Conservation (phyloP, 108 stramenopile species). For the Nitzschia inconspicua region DNA sequence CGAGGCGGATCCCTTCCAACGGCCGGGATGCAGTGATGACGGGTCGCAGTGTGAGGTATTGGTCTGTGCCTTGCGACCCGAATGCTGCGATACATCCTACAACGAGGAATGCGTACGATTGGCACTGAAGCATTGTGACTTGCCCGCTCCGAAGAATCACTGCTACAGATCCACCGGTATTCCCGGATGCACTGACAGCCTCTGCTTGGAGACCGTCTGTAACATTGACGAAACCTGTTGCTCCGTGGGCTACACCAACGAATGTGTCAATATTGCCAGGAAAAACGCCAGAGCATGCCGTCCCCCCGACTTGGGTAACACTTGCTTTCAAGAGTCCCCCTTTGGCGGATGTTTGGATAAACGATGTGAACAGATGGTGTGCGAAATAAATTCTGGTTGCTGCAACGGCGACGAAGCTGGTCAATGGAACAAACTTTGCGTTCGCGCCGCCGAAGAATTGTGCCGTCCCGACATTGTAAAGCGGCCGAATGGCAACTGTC, state of each 20-base stretch:
- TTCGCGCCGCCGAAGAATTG: background rate
- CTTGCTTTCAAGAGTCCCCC: background rate
- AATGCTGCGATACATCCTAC: slow-evolving; percentile 8
- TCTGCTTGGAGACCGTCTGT: slow-evolving; percentile 1
- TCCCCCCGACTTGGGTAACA: background rate
- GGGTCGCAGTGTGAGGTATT: background rate
- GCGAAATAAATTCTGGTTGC: background rate
- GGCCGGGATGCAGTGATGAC: background rate
- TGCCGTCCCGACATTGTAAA: background rate
- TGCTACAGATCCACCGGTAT: background rate
- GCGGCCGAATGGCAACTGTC: background rate
- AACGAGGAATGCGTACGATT: background rate
- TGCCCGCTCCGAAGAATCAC: background rate
- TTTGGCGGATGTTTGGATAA: slow-evolving; percentile 3
- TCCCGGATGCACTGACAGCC: background rate
- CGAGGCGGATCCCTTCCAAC: background rate
- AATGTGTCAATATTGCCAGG: background rate
- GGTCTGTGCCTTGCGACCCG: background rate
- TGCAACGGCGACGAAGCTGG: background rate
- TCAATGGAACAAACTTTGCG: background rate
- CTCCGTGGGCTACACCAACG: background rate
- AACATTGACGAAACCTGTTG: background rate
- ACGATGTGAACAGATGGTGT: slow-evolving; percentile 2
- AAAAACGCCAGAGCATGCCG: background rate
- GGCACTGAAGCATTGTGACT: background rate